Base-by-base conservation (phyloP, 371 early-diverging fungal species). In the Phascolomyces articulosus region DNA sequence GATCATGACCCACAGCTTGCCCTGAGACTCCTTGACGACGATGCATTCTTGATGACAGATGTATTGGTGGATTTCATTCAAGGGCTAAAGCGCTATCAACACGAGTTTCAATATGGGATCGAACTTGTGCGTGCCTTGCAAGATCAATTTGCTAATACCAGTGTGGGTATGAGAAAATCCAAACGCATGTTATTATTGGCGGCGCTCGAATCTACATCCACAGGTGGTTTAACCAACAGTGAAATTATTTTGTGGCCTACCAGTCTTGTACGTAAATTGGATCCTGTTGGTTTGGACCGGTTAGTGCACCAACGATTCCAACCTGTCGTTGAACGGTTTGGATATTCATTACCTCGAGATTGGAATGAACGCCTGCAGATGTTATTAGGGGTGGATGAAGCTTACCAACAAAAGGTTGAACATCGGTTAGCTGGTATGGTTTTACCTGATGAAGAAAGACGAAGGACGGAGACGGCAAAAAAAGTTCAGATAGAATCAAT, bases 81-180 rank as follows among this genome's bases (percentile, higher is more conserved):
- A 1, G 74, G 77, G 2, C 66, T 90, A 40, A 64, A 71, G 21
- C 63, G 44, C 11, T 89, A 89, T 58, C 91, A 87, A 53, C 53
- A 60, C 23, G 67, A 78, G 41, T 90, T 87, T 55, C 68, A 71
- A 26, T 53, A 82, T 15, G 84, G 82, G 3, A 77, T 90, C 38
- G 75, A 82, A 38, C 71, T 87, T 13, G 31, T 91, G 6, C 68
- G 75, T 26, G 59, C 70, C 38, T 65, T 90, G 2, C 89, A 90
- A 62, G 59, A 72, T 15, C 78, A 81, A 38, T 83, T 86, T 61
- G 55, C 74, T 0, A 69, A 77, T 9, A 71, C n/a, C n/a, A n/a
- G 77, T 44, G 64, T 83, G 9, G 68, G 72, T 16, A 56, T 86
- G 40, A 69, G 73, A 1, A 82, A 84, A 60, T 68, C 84, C n/a